A percentile compares a stretch with the other conserved stretches of the same genome.
Evolutionary conservation across 306 rosid species (phyloP).

Genomic region (Begonia masoniana): DNA sequence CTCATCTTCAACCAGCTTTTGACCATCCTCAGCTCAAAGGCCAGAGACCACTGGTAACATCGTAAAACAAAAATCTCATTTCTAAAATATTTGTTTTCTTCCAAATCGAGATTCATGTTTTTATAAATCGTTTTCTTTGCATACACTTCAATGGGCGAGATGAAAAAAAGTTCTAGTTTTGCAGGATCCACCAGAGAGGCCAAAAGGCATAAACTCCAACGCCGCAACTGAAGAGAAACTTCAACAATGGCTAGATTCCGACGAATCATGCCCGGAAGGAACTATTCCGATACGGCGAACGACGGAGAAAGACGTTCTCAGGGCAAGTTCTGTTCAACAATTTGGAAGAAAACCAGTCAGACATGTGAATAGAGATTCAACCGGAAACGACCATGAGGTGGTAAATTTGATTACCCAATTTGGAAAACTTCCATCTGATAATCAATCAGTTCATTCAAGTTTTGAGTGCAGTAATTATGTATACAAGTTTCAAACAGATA

Average conservation of each 20-base stretch:
- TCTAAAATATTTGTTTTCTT: not conserved
- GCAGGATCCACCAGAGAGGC: constrained; percentile 90
- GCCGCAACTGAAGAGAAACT: constrained; percentile 25
- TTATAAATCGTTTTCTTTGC: no score
- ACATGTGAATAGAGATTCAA: constrained; percentile 66
- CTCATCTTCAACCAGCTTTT: constrained; percentile 93
- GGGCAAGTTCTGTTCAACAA: constrained; percentile 60
- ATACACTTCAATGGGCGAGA: no score
- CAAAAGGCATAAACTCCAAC: constrained; percentile 17
- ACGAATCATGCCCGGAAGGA: constrained; percentile 70
- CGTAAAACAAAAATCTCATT: not conserved
- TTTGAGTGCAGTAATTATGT: no score
- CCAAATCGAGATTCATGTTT: not conserved
- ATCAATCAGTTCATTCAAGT: no score
- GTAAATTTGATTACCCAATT: no score
- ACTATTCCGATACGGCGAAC: constrained; percentile 92
- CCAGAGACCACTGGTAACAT: constrained; percentile 58
- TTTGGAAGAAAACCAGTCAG: constrained; percentile 65
- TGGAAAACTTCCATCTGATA: no score
- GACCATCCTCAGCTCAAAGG: constrained; percentile 85
- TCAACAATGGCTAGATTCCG: constrained; percentile 65
- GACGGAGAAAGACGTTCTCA: constrained; percentile 52
- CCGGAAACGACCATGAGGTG: constrained; percentile 90
- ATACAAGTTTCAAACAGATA: no score
- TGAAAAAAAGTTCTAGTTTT: not conserved